These are phyloP conservation scores for Boletus huronensis DNA, from an alignment of 768 basidiomycete genomes.

Conservation along the genomic window DNA sequence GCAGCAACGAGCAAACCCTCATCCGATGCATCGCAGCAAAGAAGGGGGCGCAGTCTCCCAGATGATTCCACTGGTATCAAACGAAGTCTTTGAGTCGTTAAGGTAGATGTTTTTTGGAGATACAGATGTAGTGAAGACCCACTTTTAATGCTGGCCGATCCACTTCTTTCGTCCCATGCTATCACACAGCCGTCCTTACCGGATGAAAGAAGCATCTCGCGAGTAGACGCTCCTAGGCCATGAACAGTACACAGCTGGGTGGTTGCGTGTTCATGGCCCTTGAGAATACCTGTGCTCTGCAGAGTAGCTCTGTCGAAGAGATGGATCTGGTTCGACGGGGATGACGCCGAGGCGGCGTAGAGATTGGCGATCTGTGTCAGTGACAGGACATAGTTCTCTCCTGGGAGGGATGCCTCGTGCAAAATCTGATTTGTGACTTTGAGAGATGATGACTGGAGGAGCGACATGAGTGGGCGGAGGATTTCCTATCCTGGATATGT, in stretches of 20 bases:
- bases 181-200: conserved; percentile 71
- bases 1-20: conserved; percentile 75
- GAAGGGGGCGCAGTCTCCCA: conserved; percentile 42
- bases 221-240: conserved; percentile 39
- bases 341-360: conserved; percentile 61
- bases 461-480: conserved; percentile 25
- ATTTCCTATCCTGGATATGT: conserved; percentile 28
- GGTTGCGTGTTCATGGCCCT: conserved; percentile 56
- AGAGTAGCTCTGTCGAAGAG: conserved; percentile 61
- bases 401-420: conserved; percentile 34
- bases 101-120: conserved; percentile 12
- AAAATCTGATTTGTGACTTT: conserved; percentile 20
- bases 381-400: conserved; percentile 57
- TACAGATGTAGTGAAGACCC: conserved; percentile 28
- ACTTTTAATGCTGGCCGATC: conserved; percentile 56
- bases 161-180: conserved; percentile 70
- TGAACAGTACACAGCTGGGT: conserved; percentile 50
- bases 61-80: conserved; percentile 44
- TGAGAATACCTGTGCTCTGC: conserved; percentile 42
- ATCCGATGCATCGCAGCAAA: conserved; percentile 67
- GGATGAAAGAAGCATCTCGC: conserved; percentile 54
- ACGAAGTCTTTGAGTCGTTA: conserved; percentile 38
- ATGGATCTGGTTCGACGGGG: conserved; percentile 60
- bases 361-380: conserved; percentile 48
- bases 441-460: conserved; percentile 23